phyloP scores from a whole-genome alignment of 805 yeast genomes.

The Candida loeiensis region DNA sequence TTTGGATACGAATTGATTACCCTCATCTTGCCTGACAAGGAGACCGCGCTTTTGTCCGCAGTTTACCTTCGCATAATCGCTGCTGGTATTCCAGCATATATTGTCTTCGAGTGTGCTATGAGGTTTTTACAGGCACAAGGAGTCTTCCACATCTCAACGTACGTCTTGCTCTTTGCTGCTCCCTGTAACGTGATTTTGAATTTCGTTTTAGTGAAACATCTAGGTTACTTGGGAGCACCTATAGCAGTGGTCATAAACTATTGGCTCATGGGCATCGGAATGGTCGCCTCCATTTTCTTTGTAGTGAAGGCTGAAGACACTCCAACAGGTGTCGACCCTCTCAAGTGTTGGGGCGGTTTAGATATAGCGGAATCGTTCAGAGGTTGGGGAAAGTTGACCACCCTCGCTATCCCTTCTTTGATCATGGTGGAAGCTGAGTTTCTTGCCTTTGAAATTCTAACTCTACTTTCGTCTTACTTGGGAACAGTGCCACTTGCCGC shows the following conservation, averaged over 20 bases:
- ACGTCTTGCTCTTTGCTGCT: slow-evolving; percentile 50
- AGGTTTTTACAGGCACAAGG: slow-evolving; percentile 58
- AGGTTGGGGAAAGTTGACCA: slow-evolving; percentile 44
- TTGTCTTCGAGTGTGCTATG: slow-evolving; percentile 53
- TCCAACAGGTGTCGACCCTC: slow-evolving; percentile 48
- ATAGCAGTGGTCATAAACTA: slow-evolving; percentile 55
- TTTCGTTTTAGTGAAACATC: slow-evolving; percentile 37
- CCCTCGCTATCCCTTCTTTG: slow-evolving; percentile 52
- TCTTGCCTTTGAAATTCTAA: slow-evolving; percentile 54
- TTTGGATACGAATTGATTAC: slow-evolving; percentile 42
- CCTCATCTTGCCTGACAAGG: slow-evolving; percentile 44
- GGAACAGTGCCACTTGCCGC: slow-evolving; percentile 54
- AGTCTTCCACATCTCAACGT: slow-evolving; percentile 53
- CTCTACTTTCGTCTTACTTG: slow-evolving; percentile 51
- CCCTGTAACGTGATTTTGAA: slow-evolving; percentile 51
- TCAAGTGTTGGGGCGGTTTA: slow-evolving; percentile 46
- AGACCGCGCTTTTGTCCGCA: slow-evolving; percentile 46
- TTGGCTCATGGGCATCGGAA: slow-evolving; percentile 52
- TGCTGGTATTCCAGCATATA: slow-evolving; percentile 55
- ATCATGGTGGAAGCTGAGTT: slow-evolving; percentile 61
- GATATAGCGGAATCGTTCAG: slow-evolving; percentile 36
- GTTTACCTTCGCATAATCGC: slow-evolving; percentile 44
- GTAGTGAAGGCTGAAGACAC: slow-evolving; percentile 38
- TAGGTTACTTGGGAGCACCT: slow-evolving; percentile 59
- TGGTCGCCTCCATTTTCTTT: slow-evolving; percentile 35